Percentiles rank a stretch among this genome's conserved stretches.
phyloP scores from a whole-genome alignment of 345 rosid genomes.

The Conringia planisiliqua region DNA sequence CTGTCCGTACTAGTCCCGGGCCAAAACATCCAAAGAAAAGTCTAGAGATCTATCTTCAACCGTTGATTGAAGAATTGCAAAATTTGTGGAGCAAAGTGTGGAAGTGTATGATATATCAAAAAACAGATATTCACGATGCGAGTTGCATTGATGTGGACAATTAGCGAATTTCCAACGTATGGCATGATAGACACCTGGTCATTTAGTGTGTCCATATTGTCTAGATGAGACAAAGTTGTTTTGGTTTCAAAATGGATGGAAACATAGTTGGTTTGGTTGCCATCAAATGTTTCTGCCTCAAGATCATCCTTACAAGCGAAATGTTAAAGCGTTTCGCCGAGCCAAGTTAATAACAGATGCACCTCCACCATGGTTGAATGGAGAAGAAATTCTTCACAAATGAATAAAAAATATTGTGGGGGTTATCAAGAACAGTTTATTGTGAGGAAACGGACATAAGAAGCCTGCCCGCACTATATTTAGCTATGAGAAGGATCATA shows the following conservation, averaged over 20 bases:
- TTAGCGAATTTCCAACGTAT: not conserved
- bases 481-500: not conserved
- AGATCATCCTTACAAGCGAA: not conserved
- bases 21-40: not conserved
- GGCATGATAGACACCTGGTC: not conserved
- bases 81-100: not conserved
- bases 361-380: not conserved
- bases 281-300: not conserved
- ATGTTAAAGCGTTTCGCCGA: not conserved
- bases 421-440: not conserved
- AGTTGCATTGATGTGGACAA: not conserved
- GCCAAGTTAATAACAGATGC: not conserved
- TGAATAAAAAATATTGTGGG: not conserved
- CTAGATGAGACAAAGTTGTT: not conserved
- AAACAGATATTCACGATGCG: not conserved
- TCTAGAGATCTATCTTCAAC: not conserved
- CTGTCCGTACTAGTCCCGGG: not conserved
- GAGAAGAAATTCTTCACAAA: not conserved
- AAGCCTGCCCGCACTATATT: not conserved
- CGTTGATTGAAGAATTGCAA: not conserved
- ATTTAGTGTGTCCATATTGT: not conserved
- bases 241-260: not conserved
- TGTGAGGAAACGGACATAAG: not conserved
- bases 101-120: not conserved
- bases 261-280: too few relatives aligned